A percentile compares a stretch with the other conserved stretches of the same genome.
These are phyloP conservation scores for Mycena alexandri DNA, from an alignment of 768 basidiomycete genomes.

Conservation along the genomic window DNA sequence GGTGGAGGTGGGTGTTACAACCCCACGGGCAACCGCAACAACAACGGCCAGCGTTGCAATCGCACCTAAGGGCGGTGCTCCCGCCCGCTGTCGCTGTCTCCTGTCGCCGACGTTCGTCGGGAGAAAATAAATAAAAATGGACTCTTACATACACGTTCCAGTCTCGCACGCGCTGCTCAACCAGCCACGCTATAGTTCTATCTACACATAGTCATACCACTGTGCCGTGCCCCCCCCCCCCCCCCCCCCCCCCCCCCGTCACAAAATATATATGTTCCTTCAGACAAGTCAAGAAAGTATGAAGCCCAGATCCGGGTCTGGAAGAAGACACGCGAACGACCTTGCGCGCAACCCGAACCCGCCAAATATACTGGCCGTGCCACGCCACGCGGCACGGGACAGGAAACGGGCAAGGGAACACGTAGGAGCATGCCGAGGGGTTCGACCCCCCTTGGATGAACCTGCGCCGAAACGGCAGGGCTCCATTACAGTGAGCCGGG, in stretches of 20 bases:
- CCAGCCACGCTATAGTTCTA: too few species aligned
- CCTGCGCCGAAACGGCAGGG: slow-evolving; percentile 20
- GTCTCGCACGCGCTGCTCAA: too few species aligned
- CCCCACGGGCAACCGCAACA: too few species aligned
- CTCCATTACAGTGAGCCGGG: slow-evolving; percentile 19
- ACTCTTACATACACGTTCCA: neutral
- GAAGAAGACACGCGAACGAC: slow-evolving; percentile 8
- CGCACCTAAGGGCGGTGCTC: neutral
- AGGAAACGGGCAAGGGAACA: slow-evolving; percentile 25
- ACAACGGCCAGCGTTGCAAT: neutral
- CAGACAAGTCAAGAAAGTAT: neutral
- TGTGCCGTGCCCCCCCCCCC: neutral
- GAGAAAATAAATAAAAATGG: neutral
- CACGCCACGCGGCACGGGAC: neutral
- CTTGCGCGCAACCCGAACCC: slow-evolving; percentile 22
- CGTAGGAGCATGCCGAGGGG: neutral
- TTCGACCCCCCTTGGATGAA: neutral
- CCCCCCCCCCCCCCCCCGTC: too few species aligned
- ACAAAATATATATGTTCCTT: too few species aligned
- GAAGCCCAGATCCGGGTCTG: slow-evolving; percentile 11
- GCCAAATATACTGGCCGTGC: slow-evolving; percentile 23
- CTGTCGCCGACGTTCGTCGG: neutral
- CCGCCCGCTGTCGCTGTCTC: neutral
- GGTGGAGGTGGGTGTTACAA: neutral
- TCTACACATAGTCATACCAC: too few species aligned